Conservation (phyloP, 1,139 yeast genomes). For the Pichia sp. region DNA sequence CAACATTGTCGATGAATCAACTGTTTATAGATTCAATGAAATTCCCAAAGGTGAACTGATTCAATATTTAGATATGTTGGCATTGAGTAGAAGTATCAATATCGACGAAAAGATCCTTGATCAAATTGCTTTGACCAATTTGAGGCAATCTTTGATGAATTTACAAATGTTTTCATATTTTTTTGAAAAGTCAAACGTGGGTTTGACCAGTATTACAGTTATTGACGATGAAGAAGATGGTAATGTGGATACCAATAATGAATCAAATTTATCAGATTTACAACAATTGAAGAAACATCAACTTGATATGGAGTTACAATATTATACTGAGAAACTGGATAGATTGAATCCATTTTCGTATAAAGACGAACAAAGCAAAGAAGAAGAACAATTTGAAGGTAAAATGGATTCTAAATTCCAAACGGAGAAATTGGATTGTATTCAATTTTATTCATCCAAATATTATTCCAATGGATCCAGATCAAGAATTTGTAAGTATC, state of each 20-base stretch:
- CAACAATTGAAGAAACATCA: not conserved
- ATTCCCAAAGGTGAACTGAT: constrained; percentile 3
- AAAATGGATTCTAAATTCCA: not conserved
- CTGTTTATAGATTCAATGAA: constrained; percentile 17
- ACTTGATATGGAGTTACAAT: constrained; percentile 1
- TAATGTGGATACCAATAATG: not conserved
- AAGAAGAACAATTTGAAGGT: not conserved
- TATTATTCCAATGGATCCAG: constrained; percentile 20
- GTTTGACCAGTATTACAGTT: constrained; percentile 12
- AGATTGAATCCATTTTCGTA: not conserved
- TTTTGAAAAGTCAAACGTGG: constrained; percentile 10
- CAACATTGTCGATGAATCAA: constrained; percentile 34
- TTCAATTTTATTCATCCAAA: constrained; percentile 22
- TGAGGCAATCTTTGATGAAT: constrained; percentile 22
- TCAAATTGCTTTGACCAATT: constrained; percentile 12
- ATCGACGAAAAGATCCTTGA: constrained; percentile 15
- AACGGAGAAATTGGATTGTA: not conserved
- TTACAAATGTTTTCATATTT: constrained; percentile 21
- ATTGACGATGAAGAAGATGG: not conserved
- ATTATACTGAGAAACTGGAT: not conserved
- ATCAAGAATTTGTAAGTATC: constrained; percentile 12
- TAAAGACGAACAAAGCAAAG: not conserved
- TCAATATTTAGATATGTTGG: constrained; percentile 21
- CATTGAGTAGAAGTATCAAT: constrained; percentile 18
- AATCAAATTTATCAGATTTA: not conserved